Base-by-base conservation (phyloP, 192 early-diverging fungal species). In the Diversispora eburnea region DNA sequence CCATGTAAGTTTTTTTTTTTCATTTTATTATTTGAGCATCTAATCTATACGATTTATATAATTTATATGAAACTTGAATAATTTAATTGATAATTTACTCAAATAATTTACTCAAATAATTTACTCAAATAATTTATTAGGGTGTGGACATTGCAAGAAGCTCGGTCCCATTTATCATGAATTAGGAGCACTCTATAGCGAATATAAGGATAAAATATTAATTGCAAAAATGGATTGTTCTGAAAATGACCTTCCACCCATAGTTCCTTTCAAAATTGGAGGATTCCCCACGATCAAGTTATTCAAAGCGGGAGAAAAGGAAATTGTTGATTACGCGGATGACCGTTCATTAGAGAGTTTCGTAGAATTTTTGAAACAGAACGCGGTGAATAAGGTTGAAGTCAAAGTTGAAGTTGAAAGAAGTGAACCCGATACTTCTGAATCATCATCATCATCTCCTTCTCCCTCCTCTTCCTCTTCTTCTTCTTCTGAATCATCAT, bases 211-310 rank as follows among this genome's bases (percentile, higher is more conserved):
- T 20, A 74, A 84, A 81, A 70, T 87, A 43, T 75, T 87, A 20
- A 82, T 87, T 49, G 94, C 95, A 79, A 99, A 98, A 89, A 88
- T 98, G 88, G 96, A 99, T 79, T 94, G 88, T 72, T 94, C 93
- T 55, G 93, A 89, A 73, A 99, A 99, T 84, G 97, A 99, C 63
- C 75, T 98, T 58, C 96, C 97, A 17, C 73, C 86, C 8, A 72
- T 74, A 75, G 77, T 81, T 67, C 77, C 83, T 8, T 90, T 95
- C 81, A 78, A 87, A 62, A 75, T 98, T 75, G 75, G 91, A 76
- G 97, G 95, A 22, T 99, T 98, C 92, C 97, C 96, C 54, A 99
- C 96, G 61, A 86, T 99, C 67, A 93, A 92, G 79, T 83, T 97
- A 72, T 88, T 95, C 85, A 94, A 95, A 83, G 94, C 90, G 52